Conservation (phyloP, 257 asterid species). For the Solanum habrochaites region DNA sequence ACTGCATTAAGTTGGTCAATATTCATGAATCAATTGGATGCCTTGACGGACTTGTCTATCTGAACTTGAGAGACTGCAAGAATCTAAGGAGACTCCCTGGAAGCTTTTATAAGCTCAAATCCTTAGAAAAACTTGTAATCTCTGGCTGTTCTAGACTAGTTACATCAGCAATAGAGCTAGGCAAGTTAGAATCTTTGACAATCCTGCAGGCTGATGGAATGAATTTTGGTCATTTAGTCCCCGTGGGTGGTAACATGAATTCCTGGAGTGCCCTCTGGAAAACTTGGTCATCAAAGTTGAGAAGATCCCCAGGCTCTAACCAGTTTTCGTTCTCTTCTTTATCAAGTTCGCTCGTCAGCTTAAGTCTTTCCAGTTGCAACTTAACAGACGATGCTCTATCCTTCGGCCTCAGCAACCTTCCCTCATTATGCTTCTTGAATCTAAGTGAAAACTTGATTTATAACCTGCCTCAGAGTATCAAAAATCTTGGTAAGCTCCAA, state of each 20-base stretch:
- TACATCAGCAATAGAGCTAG: not conserved
- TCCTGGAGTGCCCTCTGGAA: not conserved
- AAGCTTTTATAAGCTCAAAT: not conserved
- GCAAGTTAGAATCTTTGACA: not conserved
- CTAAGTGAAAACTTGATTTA: constrained; percentile 1
- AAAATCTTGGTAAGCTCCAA: not conserved
- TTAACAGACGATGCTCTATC: not conserved
- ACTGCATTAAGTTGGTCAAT: constrained; percentile 5
- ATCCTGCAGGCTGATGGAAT: constrained; percentile 1
- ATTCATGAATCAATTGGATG: constrained; percentile 8
- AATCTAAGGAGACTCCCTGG: not conserved
- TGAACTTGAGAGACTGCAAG: constrained; percentile 3
- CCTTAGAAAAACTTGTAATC: not conserved
- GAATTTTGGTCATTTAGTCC: not conserved
- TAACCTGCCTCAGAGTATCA: not conserved
- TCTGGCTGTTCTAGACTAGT: constrained; percentile 3
- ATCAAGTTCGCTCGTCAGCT: constrained; percentile 1
- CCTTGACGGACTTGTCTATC: not conserved
- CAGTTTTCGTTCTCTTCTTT: not conserved
- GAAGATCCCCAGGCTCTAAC: not conserved
- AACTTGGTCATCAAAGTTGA: not conserved
- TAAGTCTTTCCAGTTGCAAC: constrained; percentile 5
- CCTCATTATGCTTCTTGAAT: constrained; percentile 1
- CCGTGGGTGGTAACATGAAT: not conserved
- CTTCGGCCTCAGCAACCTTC: not conserved